Conservation (phyloP, 2,329 filamentous ascomycete genomes). For the Metarhizium rileyi region DNA sequence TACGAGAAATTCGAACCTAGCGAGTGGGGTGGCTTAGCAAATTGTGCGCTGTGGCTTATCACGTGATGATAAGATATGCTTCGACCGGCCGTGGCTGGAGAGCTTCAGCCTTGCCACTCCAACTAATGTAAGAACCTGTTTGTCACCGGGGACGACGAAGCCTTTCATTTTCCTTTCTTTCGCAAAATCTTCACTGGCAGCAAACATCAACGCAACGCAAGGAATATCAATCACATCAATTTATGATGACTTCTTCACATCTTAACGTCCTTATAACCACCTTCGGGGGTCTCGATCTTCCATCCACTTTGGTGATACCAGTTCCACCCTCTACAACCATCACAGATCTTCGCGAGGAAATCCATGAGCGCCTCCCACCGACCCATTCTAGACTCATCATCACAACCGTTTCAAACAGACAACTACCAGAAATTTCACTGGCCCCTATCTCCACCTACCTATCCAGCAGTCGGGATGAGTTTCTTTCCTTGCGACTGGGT, state of each 20-base stretch:
- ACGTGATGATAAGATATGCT: conserved; percentile 22
- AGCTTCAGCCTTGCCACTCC: not conserved
- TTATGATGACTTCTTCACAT: conserved; percentile 42
- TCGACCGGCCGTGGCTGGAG: not conserved
- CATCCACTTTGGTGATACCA: conserved; percentile 72
- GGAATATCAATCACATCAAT: not conserved
- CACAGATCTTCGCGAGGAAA: conserved; percentile 52
- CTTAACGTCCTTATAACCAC: conserved; percentile 80
- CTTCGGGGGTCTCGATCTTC: conserved; percentile 73
- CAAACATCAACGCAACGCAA: not conserved
- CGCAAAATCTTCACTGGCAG: not conserved
- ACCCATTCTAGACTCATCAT: conserved; percentile 57
- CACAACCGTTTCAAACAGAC: conserved; percentile 71
- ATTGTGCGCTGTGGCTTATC: conserved; percentile 18
- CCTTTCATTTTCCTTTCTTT: not conserved
- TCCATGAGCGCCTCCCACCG: conserved; percentile 52
- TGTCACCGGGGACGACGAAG: not conserved
- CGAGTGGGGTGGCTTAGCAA: conserved; percentile 22
- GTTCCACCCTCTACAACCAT: conserved; percentile 56
- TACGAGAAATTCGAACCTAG: conserved; percentile 26
- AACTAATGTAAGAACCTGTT: not conserved
- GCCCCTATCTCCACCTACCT: conserved; percentile 54
- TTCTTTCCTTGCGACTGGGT: conserved; percentile 75
- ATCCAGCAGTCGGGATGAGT: conserved; percentile 45
- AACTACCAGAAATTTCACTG: conserved; percentile 46